A percentile compares a stretch with the other conserved stretches of the same genome.
Evolutionary conservation across 768 basidiomycete genomes (phyloP).

Genomic region (Leccinum subtestaceum): DNA sequence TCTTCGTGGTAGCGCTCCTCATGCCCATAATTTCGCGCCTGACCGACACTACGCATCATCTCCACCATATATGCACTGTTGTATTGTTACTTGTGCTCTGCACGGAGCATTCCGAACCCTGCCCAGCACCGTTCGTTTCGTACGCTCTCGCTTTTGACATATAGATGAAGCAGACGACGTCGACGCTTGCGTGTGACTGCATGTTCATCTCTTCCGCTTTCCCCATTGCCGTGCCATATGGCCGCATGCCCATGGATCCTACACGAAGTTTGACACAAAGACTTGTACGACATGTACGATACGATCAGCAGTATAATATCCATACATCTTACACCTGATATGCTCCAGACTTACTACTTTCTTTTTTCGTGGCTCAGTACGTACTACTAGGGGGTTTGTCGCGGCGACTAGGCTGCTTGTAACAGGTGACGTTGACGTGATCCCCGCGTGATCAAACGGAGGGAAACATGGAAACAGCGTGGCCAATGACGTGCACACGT

Average conservation of each 20-base stretch:
- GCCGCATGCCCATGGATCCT: slow-evolving; percentile 19
- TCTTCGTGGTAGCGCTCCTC: slow-evolving; percentile 19
- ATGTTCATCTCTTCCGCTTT: slow-evolving; percentile 22
- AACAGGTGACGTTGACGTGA: slow-evolving; percentile 7
- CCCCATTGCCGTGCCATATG: slow-evolving; percentile 12
- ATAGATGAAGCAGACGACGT: slow-evolving; percentile 22
- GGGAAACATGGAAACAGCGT: slow-evolving; percentile 8
- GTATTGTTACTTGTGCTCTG: slow-evolving; percentile 12
- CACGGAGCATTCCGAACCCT: slow-evolving; percentile 2
- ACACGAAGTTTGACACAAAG: slow-evolving; percentile 13
- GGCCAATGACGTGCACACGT: slow-evolving; percentile 3
- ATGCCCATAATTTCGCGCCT: slow-evolving; percentile 18
- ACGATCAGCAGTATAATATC: slow-evolving; percentile 24
- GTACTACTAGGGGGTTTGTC: not conserved
- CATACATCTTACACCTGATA: slow-evolving; percentile 12
- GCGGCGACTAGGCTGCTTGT: not conserved
- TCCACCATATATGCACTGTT: slow-evolving; percentile 6
- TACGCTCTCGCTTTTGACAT: slow-evolving; percentile 11
- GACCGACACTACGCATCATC: slow-evolving; percentile 12
- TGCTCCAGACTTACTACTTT: slow-evolving; percentile 6
- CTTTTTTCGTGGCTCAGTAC: not conserved
- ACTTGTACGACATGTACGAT: slow-evolving; percentile 30
- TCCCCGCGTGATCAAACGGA: slow-evolving; percentile 1
- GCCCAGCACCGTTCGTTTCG: not conserved
- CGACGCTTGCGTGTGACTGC: slow-evolving; percentile 15